Percentiles rank a stretch among this genome's conserved stretches.
phyloP scores from a whole-genome alignment of 768 basidiomycete genomes.

The Neoboletus subvelutipes region DNA sequence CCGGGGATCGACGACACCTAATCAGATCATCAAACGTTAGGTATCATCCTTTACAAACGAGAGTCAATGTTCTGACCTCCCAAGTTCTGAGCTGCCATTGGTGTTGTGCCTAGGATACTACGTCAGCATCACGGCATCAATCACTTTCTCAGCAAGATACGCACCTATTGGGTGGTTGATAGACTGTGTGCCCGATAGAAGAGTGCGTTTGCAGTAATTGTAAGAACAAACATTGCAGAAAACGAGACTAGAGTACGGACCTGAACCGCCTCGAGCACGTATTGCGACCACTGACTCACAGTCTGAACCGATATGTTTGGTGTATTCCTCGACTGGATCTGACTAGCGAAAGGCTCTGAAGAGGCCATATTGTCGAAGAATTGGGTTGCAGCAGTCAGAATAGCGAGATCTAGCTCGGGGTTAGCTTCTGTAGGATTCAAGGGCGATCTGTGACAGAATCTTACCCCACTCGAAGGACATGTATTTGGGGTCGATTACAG shows the following conservation, averaged over 20 bases:
- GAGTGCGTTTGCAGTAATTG: neutral
- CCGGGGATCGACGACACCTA: neutral
- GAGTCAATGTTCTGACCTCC: neutral
- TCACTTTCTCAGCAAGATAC: neutral
- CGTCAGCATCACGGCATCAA: neutral
- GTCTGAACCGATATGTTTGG: neutral
- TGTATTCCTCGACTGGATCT: neutral
- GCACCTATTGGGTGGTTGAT: neutral
- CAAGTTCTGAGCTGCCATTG: constrained; percentile 1
- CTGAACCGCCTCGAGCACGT: neutral
- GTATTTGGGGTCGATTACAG: neutral
- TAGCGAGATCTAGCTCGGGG: neutral
- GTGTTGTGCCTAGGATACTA: neutral
- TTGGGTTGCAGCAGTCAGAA: neutral
- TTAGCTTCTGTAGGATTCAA: neutral
- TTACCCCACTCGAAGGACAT: constrained; percentile 2
- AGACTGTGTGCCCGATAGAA: neutral
- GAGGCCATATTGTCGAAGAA: neutral
- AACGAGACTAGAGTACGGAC: neutral
- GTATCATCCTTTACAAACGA: neutral
- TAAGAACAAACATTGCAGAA: neutral
- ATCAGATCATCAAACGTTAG: neutral
- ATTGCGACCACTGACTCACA: neutral
- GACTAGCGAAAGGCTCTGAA: neutral
- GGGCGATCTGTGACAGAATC: neutral